Evolutionary conservation across 2,329 filamentous ascomycete genomes (phyloP), one percentile per base, ranked within the genome.

Genomic region (Byssochlamys sp.): DNA sequence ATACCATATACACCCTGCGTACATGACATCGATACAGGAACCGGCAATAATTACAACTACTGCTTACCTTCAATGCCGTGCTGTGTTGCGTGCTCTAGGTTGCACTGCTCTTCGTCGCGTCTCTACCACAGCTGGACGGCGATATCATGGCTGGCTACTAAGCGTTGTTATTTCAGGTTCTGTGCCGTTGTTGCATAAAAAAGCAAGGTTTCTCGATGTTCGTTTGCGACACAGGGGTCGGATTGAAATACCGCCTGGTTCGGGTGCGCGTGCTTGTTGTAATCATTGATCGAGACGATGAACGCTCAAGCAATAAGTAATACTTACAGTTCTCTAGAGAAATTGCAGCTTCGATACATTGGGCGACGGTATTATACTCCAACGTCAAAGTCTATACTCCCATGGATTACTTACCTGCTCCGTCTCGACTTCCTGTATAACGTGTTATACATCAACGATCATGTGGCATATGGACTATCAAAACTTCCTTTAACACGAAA

Each of bases 1-100:
- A 52, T 19, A 19, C 51, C 55, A 26, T 12, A 27, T 56, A 57
- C 33, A 58, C 56, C 59, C 56, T 61, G 29, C 45, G 58, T 53
- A 59, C 53, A 35, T 14, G 27, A 53, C 27, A 52, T 27, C 50
- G n/a, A 52, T 29, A 52, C 50, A 27, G 50, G 52, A 53, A 33
- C 7, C 12, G n/a, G 28, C 19, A 53, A 28, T 26, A 31, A 28
- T 52, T 33, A 33, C 52, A 24, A 9, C n/a, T 29, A 33, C 27
- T 29, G 27, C 25, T 31, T 53, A 24, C 52, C n/a, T 33, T 27
- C 25, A 53, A 9, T 29, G 27, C 27, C 52, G 28, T 33, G 52
- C 14, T 11, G 3, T 52, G 19, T 29, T 19, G 25, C 28, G 28
- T 33, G 52, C 52, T 11, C 4, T 26, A 24, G 28, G 52, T 33